Percentiles rank a stretch among this genome's conserved stretches.
These are phyloP conservation scores for Hortaea werneckii DNA, from an alignment of 2,329 filamentous ascomycete species.

Conservation along the genomic window DNA sequence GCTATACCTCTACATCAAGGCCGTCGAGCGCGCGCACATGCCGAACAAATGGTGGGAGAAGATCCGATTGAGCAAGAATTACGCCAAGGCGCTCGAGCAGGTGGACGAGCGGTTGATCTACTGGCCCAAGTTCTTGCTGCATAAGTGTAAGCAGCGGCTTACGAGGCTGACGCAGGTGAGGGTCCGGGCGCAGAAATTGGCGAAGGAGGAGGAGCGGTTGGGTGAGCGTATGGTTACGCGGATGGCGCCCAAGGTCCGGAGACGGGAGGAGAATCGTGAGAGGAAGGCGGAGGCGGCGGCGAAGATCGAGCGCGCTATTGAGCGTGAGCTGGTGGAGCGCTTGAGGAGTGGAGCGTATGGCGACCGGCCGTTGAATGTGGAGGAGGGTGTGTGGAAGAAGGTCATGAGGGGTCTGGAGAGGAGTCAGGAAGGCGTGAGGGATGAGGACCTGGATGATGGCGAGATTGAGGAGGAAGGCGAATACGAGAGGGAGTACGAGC, in stretches of 20 bases:
- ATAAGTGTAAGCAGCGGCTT: conserved; percentile 94
- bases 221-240: conserved; percentile 83
- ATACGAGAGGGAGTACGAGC: conserved; percentile 53
- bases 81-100: conserved; percentile 76
- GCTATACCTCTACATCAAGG: conserved; percentile 96
- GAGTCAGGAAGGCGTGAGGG: conserved; percentile 69
- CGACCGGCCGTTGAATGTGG: conserved; percentile 87
- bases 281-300: conserved; percentile 49
- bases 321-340: conserved; percentile 85
- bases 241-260: conserved; percentile 75
- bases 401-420: conserved; percentile 84
- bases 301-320: conserved; percentile 91
- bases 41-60: conserved; percentile 91
- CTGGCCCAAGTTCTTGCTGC: conserved; percentile 85
- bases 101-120: conserved; percentile 80
- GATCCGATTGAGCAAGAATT: conserved; percentile 82
- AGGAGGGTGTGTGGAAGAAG: conserved; percentile 94
- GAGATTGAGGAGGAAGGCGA: conserved; percentile 65
- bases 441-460: conserved; percentile 82
- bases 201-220: conserved; percentile 78
- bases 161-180: conserved; percentile 87
- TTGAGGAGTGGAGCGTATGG: conserved; percentile 89
- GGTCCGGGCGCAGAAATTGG: conserved; percentile 64
- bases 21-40: conserved; percentile 76
- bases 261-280: conserved; percentile 39